phyloP scores from a whole-genome alignment of 768 basidiomycete species.

The Leucosporidium yakuticum region DNA sequence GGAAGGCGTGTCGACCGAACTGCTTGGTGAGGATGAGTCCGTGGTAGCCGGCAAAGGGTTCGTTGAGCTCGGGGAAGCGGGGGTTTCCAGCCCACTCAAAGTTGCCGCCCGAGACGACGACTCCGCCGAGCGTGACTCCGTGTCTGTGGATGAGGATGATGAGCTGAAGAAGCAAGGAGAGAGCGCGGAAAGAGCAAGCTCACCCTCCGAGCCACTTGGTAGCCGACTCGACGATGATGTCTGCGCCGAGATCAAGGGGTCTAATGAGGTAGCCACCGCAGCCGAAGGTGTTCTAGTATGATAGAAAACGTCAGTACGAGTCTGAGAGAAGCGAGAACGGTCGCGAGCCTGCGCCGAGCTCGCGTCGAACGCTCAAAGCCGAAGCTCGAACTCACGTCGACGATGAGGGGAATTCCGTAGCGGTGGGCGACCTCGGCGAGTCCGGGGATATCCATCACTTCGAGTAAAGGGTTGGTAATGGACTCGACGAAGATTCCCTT shows the following conservation, averaged over 20 bases:
- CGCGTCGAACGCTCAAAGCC: background rate
- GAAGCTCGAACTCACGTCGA: constrained; percentile 57
- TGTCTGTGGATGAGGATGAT: constrained; percentile 43
- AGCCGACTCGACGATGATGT: constrained; percentile 73
- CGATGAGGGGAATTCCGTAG: constrained; percentile 64
- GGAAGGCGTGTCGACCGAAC: constrained; percentile 60
- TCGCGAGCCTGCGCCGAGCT: too few relatives aligned
- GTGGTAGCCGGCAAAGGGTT: constrained; percentile 58
- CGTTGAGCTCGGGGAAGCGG: constrained; percentile 59
- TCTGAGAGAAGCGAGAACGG: background rate
- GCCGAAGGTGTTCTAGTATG: constrained; percentile 13
- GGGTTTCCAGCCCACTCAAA: constrained; percentile 59
- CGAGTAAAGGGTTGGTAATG: constrained; percentile 66
- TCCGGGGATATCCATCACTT: constrained; percentile 57
- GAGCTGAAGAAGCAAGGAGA: background rate
- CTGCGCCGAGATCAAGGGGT: constrained; percentile 61
- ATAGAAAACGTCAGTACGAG: background rate
- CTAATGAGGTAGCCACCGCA: constrained; percentile 53
- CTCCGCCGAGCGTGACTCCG: constrained; percentile 71
- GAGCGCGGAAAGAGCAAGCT: background rate
- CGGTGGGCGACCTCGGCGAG: constrained; percentile 67
- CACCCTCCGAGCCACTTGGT: constrained; percentile 58
- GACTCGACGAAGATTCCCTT: constrained; percentile 54
- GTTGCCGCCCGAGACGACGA: constrained; percentile 67
- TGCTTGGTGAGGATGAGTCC: constrained; percentile 38